Base-by-base conservation (phyloP, 495 filamentous ascomycete genomes). In the Aspergillus indologenus region DNA sequence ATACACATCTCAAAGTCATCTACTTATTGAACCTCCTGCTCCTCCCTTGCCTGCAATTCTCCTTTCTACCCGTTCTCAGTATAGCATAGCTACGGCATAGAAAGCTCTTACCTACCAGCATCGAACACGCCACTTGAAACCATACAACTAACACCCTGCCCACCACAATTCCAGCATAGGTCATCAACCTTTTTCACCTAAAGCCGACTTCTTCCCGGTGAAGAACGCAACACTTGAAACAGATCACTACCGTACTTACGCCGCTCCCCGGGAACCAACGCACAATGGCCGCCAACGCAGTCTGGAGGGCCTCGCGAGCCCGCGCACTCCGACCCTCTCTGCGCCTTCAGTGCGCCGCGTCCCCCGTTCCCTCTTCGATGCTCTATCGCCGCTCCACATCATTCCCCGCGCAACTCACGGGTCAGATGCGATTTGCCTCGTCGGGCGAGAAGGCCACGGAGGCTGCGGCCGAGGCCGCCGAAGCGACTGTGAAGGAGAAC, bases 371-470 rank as follows among this genome's bases (percentile, higher is more conserved):
- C 4, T 19, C 43, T 14, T 26, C 22, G n/a, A 29, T 29, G 24
- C n/a, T 31, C 24, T 51, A 51, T 14, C 23, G 17, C 18, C 15
- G n/a, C 12, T 31, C 5, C 6, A 24, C 14, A 18, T 15, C 22
- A 18, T 29, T 14, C 23, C 45, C 34, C 5, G 45, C 31, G 44
- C 20, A 52, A 4, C 20, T 24, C n/a, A 11, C 24, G 61, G 59
- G 49, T 50, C 59, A 46, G 43, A 45, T 61, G 34, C 61, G 74
- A 63, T 74, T 71, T 60, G 65, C 72, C 19, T 75, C 72, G 34
- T 9, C 34, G 12, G 2, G 6, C 5, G 34, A 40, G 34, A 40
- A 40, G 12, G 6, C 34, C 12, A 40, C 34, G 11, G 69, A 74
- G 12, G 61, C 67, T 1, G 64, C 69, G 9, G 34, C 68, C 31